Base-by-base conservation (phyloP, 257 asterid species). In the Ilex aquifolium region DNA sequence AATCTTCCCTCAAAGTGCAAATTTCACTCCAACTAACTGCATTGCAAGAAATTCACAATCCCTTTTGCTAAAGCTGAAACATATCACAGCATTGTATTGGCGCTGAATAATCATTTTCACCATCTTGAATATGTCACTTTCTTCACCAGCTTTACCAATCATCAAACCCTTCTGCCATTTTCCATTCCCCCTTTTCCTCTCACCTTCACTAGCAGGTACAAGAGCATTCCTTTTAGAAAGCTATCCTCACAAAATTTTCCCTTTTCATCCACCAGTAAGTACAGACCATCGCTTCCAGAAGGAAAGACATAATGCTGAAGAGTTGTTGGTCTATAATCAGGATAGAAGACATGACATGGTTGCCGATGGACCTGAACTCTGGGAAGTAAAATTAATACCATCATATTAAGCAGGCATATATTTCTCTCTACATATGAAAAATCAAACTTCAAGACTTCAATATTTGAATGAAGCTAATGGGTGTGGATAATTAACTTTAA, bases 41-140 rank as follows among this genome's bases (percentile, higher is more conserved):
- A 93, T 93, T 29, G 99, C 99, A 61, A 93, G 97, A 61, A 69
- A 79, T 85, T 93, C 99, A 82, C 99, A 93, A 58, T 93, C 99
- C 69, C 96, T 85, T 84, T 93, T 93, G 87, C 99, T 93, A 86
- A 93, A 93, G 78, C 99, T 93, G 79, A 93, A 93, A 71, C 97
- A 93, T 87, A 93, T 89, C 64, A 93, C 96, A 55, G 99, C 97
- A 78, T 93, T 97, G 73, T 93, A 93, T 69, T 89, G 97, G 32
- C 95, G 91, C 75, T 80, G 77, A 67, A 89, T 85, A 70, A 89
- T 90, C 99, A 87, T 93, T 78, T 93, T 93, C 79, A 93, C 97
- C 95, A 93, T 90, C 80, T 87, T 89, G 76, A 93, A 90, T 65
- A 93, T 93, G 70, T 93, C 99, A 68, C 94, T 90, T 58, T 85